Base-by-base conservation (phyloP, 1,284 basidiomycete species). In the Naganishia sp. region DNA sequence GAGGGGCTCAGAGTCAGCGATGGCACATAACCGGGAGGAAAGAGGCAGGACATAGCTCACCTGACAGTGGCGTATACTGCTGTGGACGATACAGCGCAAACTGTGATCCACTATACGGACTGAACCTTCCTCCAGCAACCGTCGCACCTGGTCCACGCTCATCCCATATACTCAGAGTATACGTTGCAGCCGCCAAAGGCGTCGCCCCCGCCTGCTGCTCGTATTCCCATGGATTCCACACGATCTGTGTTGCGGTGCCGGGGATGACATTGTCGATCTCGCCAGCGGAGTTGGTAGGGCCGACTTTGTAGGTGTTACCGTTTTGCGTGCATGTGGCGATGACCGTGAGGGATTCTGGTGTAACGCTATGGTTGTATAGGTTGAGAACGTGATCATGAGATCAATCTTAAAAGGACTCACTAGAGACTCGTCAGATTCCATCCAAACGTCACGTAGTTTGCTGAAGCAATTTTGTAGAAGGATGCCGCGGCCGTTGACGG, bases 51-150 rank as follows among this genome's bases (percentile, higher is more conserved):
- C 54, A 49, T 33, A 66, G 2, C 67, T 53, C 44, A 64, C 63
- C 53, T 11, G 68, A 50, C 15, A 57, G 44, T 55, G 64, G 59
- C 11, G 63, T 65, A 56, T 72, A 61, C 48, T 84, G 55, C 71
- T 86, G 85, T 0, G 93, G 92, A 0, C 87, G 87, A 78, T 96
- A 97, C 74, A 97, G 78, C 56, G 90, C 90, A 80, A 97, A 96
- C 72, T 84, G 82, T 50, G 91, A 81, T 3, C 84, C 84, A 44
- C 82, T 83, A 76, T 93, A 92, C 56, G 88, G 86, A 65, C 81
- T 81, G 70, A 97, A 81, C 73, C 83, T 84, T 0, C 93, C 94
- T 0, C 86, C 85, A 21, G 80, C 78, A 44, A 84, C 79, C 7
- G 81, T 78, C 0, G 86, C 86, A 13, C 81, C 84, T 6, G 85